These are phyloP conservation scores for Oenanthe sinensis DNA, from an alignment of 129 eudicot genomes.

Conservation along the genomic window DNA sequence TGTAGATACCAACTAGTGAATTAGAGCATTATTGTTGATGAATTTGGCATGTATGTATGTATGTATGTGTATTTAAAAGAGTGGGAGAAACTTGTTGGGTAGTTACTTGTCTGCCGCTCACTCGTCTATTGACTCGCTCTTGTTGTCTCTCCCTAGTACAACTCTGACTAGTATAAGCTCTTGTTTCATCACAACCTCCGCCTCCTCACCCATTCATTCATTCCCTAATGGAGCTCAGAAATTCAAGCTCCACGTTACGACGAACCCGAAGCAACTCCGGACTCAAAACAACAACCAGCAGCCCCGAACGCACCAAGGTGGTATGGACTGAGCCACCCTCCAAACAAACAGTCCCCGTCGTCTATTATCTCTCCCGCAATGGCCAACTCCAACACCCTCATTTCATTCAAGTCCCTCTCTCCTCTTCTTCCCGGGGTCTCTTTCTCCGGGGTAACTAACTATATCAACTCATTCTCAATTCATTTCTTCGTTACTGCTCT, in stretches of 20 bases:
- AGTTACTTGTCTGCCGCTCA: background rate
- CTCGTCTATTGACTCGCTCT: too few relatives aligned
- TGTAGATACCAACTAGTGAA: too few relatives aligned
- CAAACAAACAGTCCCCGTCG: slow-evolving; percentile 46
- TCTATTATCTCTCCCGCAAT: slow-evolving; percentile 62
- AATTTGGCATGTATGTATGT: too few relatives aligned
- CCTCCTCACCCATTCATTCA: background rate
- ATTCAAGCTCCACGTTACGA: background rate
- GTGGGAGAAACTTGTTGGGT: background rate
- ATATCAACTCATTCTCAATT: too few relatives aligned
- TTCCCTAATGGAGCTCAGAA: slow-evolving; percentile 15
- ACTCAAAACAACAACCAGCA: slow-evolving; percentile 28
- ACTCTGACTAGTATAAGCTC: too few relatives aligned
- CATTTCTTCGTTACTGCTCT: too few relatives aligned
- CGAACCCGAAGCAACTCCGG: slow-evolving; percentile 16
- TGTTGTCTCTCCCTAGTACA: too few relatives aligned
- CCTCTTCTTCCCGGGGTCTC: slow-evolving; percentile 64
- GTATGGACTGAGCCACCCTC: slow-evolving; percentile 46
- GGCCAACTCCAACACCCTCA: slow-evolving; percentile 95
- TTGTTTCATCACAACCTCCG: too few relatives aligned
- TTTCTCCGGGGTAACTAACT: slow-evolving; percentile 45
- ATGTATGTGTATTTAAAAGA: too few relatives aligned
- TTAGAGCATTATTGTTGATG: too few relatives aligned
- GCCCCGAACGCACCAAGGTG: slow-evolving; percentile 48
- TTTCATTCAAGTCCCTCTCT: slow-evolving; percentile 70